phyloP scores from a whole-genome alignment of 805 yeast genomes.

The Barnettozyma populi region DNA sequence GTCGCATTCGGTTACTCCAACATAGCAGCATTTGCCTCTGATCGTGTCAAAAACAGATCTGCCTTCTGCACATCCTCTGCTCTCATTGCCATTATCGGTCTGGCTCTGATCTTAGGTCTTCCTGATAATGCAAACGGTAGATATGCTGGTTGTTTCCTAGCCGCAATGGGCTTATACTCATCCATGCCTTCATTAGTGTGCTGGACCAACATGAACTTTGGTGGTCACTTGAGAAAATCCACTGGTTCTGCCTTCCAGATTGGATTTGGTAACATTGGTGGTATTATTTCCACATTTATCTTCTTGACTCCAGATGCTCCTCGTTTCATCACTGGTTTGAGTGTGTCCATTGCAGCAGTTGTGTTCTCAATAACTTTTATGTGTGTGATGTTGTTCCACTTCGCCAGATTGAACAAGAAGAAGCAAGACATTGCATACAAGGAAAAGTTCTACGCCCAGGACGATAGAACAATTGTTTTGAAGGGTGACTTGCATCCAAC shows the following conservation, averaged over 20 bases:
- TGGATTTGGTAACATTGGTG: slow-evolving; percentile 37
- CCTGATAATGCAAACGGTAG: slow-evolving; percentile 34
- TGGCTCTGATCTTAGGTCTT: slow-evolving; percentile 32
- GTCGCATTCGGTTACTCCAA: slow-evolving; percentile 65
- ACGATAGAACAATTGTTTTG: slow-evolving; percentile 30
- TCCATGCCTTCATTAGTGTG: slow-evolving; percentile 33
- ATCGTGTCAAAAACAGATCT: slow-evolving; percentile 42
- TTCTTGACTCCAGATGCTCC: slow-evolving; percentile 35
- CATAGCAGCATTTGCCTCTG: slow-evolving; percentile 59
- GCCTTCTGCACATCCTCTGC: slow-evolving; percentile 33
- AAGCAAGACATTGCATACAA: slow-evolving; percentile 31
- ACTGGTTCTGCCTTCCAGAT: slow-evolving; percentile 34
- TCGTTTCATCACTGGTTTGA: slow-evolving; percentile 32
- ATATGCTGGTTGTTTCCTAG: slow-evolving; percentile 35
- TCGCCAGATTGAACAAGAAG: slow-evolving; percentile 29
- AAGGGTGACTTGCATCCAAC: slow-evolving; percentile 39
- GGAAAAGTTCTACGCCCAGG: slow-evolving; percentile 27
- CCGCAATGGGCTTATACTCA: slow-evolving; percentile 34
- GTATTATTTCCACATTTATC: slow-evolving; percentile 35
- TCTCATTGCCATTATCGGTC: slow-evolving; percentile 28
- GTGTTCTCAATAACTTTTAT: slow-evolving; percentile 35
- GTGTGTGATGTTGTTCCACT: slow-evolving; percentile 28
- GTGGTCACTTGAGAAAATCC: slow-evolving; percentile 35
- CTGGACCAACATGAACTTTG: slow-evolving; percentile 34
- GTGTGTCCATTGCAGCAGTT: slow-evolving; percentile 40